Conservation (phyloP, 176 grass and related monocot genomes). For the Lolium multiflorum region DNA sequence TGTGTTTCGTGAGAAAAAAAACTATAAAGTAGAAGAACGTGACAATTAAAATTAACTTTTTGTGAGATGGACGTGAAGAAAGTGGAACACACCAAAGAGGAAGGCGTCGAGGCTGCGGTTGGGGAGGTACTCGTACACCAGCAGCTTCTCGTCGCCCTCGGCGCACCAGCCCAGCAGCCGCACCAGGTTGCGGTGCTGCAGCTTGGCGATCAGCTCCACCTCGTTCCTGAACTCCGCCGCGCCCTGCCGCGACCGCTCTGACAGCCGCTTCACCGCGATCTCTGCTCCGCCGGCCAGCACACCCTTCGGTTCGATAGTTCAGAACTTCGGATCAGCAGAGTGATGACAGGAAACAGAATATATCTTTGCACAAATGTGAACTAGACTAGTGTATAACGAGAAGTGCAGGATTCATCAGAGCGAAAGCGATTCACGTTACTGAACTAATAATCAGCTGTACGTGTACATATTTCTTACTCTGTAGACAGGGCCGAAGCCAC, state of each 20-base stretch:
- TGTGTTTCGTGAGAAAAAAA: too few species aligned
- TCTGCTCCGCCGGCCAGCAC: conserved; percentile 59
- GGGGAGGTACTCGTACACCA: conserved; percentile 87
- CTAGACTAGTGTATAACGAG: too few species aligned
- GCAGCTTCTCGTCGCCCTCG: conserved; percentile 79
- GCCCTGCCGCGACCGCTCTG: conserved; percentile 79
- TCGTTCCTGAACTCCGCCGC: conserved; percentile 76
- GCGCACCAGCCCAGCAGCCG: conserved; percentile 81
- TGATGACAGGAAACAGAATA: background rate
- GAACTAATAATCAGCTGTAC: background rate
- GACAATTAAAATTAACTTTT: too few species aligned
- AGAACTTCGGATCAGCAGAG: background rate
- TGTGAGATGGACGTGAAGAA: too few species aligned
- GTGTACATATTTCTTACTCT: conserved; percentile 40
- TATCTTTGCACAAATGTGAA: too few species aligned
- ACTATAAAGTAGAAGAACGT: too few species aligned
- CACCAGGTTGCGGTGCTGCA: conserved; percentile 95
- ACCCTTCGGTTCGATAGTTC: conserved; percentile 36
- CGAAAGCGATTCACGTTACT: too few species aligned
- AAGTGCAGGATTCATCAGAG: too few species aligned
- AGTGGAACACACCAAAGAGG: conserved; percentile 59
- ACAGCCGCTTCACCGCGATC: conserved; percentile 89
- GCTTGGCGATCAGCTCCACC: conserved; percentile 89
- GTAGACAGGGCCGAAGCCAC: conserved; percentile 87
- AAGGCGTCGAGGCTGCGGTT: conserved; percentile 86